Evolutionary conservation across 1,139 yeast genomes (phyloP), one percentile per base, ranked within the genome.

Genomic region (Tardiomyces depauwii): DNA sequence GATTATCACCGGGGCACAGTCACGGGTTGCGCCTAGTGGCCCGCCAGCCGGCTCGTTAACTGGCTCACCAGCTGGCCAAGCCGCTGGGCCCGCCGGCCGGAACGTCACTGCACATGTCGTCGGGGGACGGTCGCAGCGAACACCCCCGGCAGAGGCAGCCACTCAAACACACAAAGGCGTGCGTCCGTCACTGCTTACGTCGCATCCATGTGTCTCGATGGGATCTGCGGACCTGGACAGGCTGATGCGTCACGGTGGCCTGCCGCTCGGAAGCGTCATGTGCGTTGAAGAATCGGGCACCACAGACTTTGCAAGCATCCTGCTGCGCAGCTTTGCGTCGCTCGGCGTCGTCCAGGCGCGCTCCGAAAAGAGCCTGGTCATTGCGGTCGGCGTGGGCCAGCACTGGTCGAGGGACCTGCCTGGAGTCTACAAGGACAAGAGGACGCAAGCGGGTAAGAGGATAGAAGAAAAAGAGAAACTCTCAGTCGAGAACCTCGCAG

Each of bases 251-350:
- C 97, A 91, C 62, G 86, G 78, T 50, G 98, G 98, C 0, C 61
- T 89, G 14, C 97, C 97, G 0, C 57, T 86, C 16, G 95, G 96
- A 0, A 65, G 73, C 13, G 73, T 85, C 6, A 60, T 88, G 41
- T 62, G 89, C 16, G 61, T 91, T 2, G 91, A 87, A 60, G 98
- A 91, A 60, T 74, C 78, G 13, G 94, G 95, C 0, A 81, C 93
- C 14, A 89, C 98, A 0, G 97, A 91, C 59, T 91, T 88, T 60
- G 74, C 84, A 2, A 75, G 88, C n/a, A 80, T 85, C 12, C 55
- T 91, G 39, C 62, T 81, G 38, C 77, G 91, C 51, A 71, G 79
- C 2, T 85, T 80, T 68, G 80, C 86, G 1, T 74, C 95, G 0
- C 94, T 86, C 60, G 95, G 96, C 12, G 67, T 88, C 2, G 59